phyloP scores from a whole-genome alignment of 768 basidiomycete species.

The Lentinula guzmanii region DNA sequence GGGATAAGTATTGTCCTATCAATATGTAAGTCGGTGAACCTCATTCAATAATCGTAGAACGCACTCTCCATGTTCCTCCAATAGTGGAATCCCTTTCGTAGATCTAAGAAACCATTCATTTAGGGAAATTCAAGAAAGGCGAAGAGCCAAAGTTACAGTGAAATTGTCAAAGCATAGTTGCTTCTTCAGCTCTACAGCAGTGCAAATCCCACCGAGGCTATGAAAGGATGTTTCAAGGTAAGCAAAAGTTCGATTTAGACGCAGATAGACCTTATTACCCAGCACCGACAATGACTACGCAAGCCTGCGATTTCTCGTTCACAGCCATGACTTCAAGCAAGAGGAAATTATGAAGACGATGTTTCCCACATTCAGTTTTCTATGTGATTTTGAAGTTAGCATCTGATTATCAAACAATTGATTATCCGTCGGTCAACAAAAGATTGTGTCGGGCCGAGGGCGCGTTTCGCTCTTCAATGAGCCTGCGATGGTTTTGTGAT shows the following conservation, averaged over 20 bases:
- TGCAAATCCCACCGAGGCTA: constrained; percentile 42
- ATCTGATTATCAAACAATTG: neutral
- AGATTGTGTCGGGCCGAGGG: neutral
- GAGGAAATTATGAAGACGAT: neutral
- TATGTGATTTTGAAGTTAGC: neutral
- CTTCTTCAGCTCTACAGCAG: constrained; percentile 40
- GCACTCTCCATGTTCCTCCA: constrained; percentile 54
- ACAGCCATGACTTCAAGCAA: neutral
- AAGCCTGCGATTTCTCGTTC: constrained; percentile 19
- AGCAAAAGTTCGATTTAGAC: neutral
- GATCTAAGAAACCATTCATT: constrained; percentile 27
- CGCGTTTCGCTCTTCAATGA: too few relatives aligned
- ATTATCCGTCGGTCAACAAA: neutral
- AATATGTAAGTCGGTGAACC: neutral
- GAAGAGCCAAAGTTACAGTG: constrained; percentile 25
- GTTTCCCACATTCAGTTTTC: too few relatives aligned
- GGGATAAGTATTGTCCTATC: constrained; percentile 50
- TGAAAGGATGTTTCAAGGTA: neutral
- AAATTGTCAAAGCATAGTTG: constrained; percentile 41
- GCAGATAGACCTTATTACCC: constrained; percentile 24
- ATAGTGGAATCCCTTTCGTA: constrained; percentile 41
- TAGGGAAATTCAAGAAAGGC: neutral
- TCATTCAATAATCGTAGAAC: constrained; percentile 12
- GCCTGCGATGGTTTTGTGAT: too few relatives aligned
- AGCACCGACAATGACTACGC: constrained; percentile 44